A percentile compares a stretch with the other conserved stretches of the same genome.
Conservation (phyloP, 179 eudicot species). For the Silene coronaria region DNA sequence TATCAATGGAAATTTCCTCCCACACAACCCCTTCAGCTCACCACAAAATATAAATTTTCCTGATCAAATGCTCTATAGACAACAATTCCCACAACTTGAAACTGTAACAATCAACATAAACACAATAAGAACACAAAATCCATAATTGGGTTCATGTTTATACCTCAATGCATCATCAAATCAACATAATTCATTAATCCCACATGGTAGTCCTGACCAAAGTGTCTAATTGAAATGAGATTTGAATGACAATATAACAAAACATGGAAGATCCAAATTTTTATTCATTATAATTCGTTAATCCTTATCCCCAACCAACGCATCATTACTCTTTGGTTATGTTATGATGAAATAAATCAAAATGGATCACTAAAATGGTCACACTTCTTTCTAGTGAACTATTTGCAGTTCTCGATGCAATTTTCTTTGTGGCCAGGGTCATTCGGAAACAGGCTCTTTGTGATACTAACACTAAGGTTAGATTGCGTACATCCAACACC, state of each 20-base stretch:
- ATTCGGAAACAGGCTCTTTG: too few relatives aligned
- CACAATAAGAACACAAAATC: neutral
- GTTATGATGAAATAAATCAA: too few relatives aligned
- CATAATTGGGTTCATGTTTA: neutral
- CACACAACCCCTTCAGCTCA: neutral
- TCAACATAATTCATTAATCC: neutral
- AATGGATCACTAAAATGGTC: too few relatives aligned
- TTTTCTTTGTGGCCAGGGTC: too few relatives aligned
- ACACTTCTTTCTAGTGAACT: too few relatives aligned
- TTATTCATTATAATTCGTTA: too few relatives aligned
- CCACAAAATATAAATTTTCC: neutral
- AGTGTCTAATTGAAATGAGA: neutral
- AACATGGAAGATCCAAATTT: neutral
- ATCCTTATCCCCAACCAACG: too few relatives aligned
- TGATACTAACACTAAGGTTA: too few relatives aligned
- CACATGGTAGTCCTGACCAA: neutral
- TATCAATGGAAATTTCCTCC: conserved; percentile 20
- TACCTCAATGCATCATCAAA: neutral
- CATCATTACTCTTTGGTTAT: too few relatives aligned
- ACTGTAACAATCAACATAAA: conserved; percentile 18
- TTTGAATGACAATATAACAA: neutral
- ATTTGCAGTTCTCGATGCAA: too few relatives aligned
- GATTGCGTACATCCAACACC: too few relatives aligned
- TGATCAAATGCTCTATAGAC: neutral
- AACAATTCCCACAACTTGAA: neutral